Conservation (phyloP, 148 eudicot species). For the Hydrangea macrophylla region DNA sequence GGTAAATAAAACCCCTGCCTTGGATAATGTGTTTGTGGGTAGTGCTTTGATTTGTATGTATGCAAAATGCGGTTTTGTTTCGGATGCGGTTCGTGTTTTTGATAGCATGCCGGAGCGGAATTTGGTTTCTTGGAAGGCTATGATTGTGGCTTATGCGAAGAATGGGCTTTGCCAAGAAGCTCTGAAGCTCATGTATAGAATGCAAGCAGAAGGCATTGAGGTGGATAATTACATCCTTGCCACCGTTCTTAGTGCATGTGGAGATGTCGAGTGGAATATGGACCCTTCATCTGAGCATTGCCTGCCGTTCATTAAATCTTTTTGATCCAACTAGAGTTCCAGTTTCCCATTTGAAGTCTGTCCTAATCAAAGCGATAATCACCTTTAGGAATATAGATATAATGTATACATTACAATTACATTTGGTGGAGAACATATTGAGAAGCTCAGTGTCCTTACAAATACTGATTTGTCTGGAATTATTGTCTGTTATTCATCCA, state of each 20-base stretch:
- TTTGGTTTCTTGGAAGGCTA: slow-evolving; percentile 72
- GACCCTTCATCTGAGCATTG: slow-evolving; percentile 26
- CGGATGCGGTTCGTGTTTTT: slow-evolving; percentile 74
- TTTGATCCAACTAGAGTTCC: slow-evolving; percentile 15
- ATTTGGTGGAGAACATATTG: not conserved
- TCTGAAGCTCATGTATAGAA: slow-evolving; percentile 69
- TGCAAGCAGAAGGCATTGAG: slow-evolving; percentile 72
- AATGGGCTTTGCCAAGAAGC: slow-evolving; percentile 76
- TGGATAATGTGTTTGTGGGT: slow-evolving; percentile 66
- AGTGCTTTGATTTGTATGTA: slow-evolving; percentile 83
- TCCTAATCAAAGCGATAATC: not conserved
- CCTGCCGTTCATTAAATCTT: slow-evolving; percentile 29
- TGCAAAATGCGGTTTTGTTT: slow-evolving; percentile 62
- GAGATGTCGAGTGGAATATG: slow-evolving; percentile 53
- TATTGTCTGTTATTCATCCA: no score
- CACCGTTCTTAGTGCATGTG: slow-evolving; percentile 74
- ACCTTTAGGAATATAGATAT: not conserved
- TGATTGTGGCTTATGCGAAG: slow-evolving; percentile 71
- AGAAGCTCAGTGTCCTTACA: not conserved
- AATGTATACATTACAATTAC: not conserved
- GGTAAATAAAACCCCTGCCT: slow-evolving; percentile 52
- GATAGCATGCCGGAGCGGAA: slow-evolving; percentile 69
- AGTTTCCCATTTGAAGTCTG: not conserved
- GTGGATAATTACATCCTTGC: slow-evolving; percentile 62
- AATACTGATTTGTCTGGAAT: not conserved